Conservation (phyloP, 257 asterid species). For the Ajuga chamaepitys region DNA sequence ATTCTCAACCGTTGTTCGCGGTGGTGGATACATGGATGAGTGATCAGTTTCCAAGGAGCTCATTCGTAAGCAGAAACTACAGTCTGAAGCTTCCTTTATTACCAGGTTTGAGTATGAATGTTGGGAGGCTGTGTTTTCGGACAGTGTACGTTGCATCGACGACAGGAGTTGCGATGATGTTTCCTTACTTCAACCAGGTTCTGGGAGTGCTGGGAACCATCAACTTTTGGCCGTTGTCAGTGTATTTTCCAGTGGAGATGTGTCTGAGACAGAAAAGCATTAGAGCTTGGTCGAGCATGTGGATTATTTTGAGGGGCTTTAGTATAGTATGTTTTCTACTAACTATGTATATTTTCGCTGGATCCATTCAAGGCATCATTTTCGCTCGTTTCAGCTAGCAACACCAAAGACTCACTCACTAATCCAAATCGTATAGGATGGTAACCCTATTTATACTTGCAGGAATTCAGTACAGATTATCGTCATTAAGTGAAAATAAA, state of each 20-base stretch:
- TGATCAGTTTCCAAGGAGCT: constrained; percentile 33
- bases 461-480: no score
- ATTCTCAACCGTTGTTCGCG: constrained; percentile 59
- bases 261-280: constrained; percentile 49
- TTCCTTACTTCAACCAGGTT: constrained; percentile 82
- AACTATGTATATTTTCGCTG: constrained; percentile 49
- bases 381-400: constrained; percentile 35
- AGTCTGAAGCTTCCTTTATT: constrained; percentile 18
- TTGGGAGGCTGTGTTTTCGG: constrained; percentile 46
- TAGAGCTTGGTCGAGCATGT: constrained; percentile 42
- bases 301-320: constrained; percentile 34
- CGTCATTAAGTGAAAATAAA: no score
- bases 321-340: constrained; percentile 43
- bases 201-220: constrained; percentile 66
- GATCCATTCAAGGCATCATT: constrained; percentile 60
- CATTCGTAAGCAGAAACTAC: constrained; percentile 23
- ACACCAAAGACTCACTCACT: no score
- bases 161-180: constrained; percentile 52
- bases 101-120: constrained; percentile 37
- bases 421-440: no score
- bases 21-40: constrained; percentile 47
- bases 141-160: constrained; percentile 56
- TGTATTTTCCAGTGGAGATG: constrained; percentile 86
- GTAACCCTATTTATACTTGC: no score
- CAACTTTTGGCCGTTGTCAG: constrained; percentile 64